A percentile compares a stretch with the other conserved stretches of the same genome.
Conservation (phyloP, 441 rosid genomes). For the Mallotus repandus region DNA sequence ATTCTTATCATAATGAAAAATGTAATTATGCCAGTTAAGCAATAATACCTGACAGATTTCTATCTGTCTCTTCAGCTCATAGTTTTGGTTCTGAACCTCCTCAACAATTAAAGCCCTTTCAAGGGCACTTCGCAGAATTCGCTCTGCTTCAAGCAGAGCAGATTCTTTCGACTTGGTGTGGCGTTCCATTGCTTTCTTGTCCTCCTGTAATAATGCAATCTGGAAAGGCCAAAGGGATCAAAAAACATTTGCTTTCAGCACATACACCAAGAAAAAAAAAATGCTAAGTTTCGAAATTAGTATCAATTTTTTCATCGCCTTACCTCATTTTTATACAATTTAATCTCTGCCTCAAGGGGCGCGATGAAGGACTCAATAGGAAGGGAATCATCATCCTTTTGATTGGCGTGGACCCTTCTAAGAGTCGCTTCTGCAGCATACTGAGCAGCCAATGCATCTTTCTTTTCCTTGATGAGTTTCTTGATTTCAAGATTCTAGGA, state of each 20-base stretch:
- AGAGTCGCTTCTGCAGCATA: slow-evolving; percentile 87
- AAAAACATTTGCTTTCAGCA: neutral
- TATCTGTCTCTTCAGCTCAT: slow-evolving; percentile 74
- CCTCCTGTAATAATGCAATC: slow-evolving; percentile 75
- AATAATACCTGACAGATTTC: slow-evolving; percentile 67
- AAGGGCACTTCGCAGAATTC: slow-evolving; percentile 69
- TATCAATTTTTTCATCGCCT: neutral
- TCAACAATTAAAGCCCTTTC: slow-evolving; percentile 89
- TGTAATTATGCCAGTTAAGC: neutral
- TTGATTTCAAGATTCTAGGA: slow-evolving; percentile 73
- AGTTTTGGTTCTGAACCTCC: slow-evolving; percentile 91
- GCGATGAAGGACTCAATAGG: slow-evolving; percentile 72
- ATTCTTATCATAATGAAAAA: neutral
- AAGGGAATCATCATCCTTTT: slow-evolving; percentile 60
- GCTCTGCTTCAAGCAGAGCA: slow-evolving; percentile 93
- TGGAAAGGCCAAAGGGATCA: slow-evolving; percentile 19
- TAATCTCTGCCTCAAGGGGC: slow-evolving; percentile 84
- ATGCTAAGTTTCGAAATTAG: neutral
- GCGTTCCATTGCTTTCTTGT: slow-evolving; percentile 88
- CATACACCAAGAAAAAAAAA: neutral
- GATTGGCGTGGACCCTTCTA: slow-evolving; percentile 62
- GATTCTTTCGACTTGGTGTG: slow-evolving; percentile 85
- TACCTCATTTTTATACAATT: slow-evolving; percentile 74
- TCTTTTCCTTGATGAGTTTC: slow-evolving; percentile 60
- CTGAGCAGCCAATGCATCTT: slow-evolving; percentile 81